phyloP scores from a whole-genome alignment of 2,329 filamentous ascomycete species.

The Alternaria hordeiaustralica region DNA sequence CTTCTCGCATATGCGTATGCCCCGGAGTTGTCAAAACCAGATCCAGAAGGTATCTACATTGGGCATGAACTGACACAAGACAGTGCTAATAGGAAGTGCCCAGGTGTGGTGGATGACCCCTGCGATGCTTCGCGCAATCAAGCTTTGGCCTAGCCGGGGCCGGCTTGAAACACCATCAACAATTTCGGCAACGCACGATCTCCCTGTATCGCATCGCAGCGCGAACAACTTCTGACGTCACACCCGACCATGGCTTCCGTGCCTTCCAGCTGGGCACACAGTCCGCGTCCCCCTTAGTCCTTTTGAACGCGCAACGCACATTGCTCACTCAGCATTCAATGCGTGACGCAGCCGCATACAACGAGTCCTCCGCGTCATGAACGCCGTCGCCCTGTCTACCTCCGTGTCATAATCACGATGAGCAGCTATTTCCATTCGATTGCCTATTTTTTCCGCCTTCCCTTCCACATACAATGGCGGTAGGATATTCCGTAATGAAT shows the following conservation, averaged over 20 bases:
- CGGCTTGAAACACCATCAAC: not conserved
- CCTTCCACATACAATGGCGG: conserved; percentile 38
- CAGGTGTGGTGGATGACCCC: not conserved
- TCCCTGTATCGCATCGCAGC: not conserved
- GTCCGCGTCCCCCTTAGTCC: conserved; percentile 3
- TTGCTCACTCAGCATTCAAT: conserved; percentile 10
- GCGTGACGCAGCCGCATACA: conserved; percentile 1
- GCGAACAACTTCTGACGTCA: conserved; percentile 12
- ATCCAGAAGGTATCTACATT: not conserved
- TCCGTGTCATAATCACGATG: conserved; percentile 28
- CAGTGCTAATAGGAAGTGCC: not conserved
- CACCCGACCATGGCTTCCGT: conserved; percentile 6
- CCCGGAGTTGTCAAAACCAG: not conserved
- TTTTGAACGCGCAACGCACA: not conserved
- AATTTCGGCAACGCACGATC: not conserved
- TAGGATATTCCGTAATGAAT: not conserved
- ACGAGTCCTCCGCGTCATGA: conserved; percentile 6
- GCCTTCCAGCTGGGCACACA: conserved; percentile 12
- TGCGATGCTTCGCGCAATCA: conserved; percentile 7
- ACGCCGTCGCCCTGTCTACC: not conserved
- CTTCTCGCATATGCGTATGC: not conserved
- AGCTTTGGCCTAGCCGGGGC: conserved; percentile 6
- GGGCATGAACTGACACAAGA: not conserved
- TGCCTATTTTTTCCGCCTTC: conserved; percentile 47
- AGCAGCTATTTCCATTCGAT: conserved; percentile 39